These are phyloP conservation scores for Termitomyces sp. DNA, from an alignment of 768 basidiomycete genomes.

Conservation along the genomic window DNA sequence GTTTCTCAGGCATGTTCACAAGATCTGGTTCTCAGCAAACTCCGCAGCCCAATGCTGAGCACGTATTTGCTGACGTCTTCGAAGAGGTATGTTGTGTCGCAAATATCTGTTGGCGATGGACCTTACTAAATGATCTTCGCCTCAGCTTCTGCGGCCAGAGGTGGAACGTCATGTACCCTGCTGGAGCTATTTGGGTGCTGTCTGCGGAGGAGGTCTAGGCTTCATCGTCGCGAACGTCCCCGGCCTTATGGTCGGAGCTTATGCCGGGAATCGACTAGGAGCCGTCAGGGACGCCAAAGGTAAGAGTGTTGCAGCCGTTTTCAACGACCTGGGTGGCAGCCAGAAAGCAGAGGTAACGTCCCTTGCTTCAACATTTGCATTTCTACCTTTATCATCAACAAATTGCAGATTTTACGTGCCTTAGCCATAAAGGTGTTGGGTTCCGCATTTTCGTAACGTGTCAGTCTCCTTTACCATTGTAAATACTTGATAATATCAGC, in stretches of 20 bases:
- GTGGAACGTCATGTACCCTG: slow-evolving; percentile 65
- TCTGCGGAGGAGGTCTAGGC: slow-evolving; percentile 65
- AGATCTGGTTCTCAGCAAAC: slow-evolving; percentile 25
- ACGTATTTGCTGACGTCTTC: slow-evolving; percentile 86
- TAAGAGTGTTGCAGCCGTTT: slow-evolving; percentile 88
- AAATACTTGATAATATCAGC: no score
- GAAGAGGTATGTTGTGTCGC: slow-evolving; percentile 61
- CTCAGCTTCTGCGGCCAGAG: slow-evolving; percentile 74
- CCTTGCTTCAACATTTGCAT: background rate
- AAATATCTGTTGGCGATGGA: background rate
- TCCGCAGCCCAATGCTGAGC: slow-evolving; percentile 69
- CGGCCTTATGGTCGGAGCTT: slow-evolving; percentile 80
- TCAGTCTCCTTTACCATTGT: background rate
- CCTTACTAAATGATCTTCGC: background rate
- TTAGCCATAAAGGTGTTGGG: slow-evolving; percentile 83
- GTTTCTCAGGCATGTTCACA: slow-evolving; percentile 70
- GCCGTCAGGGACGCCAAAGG: slow-evolving; percentile 93
- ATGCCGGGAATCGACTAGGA: slow-evolving; percentile 87
- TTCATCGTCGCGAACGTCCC: slow-evolving; percentile 76
- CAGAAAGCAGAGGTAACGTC: slow-evolving; percentile 83
- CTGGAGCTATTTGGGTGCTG: slow-evolving; percentile 76
- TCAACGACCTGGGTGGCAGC: slow-evolving; percentile 64
- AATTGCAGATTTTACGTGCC: slow-evolving; percentile 67
- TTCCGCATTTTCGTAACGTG: slow-evolving; percentile 37
- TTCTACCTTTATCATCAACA: background rate